phyloP scores from a whole-genome alignment of 176 grass and related monocot genomes.

The Triticum turgidum region DNA sequence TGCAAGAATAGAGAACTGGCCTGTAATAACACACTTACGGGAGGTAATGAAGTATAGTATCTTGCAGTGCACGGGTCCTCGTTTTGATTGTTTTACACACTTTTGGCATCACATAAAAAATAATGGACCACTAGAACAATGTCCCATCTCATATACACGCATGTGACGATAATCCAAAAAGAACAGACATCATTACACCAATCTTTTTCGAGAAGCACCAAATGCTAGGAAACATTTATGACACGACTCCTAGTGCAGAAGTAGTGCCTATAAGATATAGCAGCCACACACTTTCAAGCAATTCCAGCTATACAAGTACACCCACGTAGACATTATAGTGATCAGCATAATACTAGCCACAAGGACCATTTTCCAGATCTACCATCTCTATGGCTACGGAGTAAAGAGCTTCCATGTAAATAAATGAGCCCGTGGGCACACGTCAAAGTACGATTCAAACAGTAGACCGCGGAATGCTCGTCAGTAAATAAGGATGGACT shows the following conservation, averaged over 20 bases:
- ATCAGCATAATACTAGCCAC: conserved; percentile 6
- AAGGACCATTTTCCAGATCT: conserved; percentile 36
- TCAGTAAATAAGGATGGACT: conserved; percentile 27
- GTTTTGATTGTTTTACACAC: neutral
- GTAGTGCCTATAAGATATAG: neutral
- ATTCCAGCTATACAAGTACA: conserved; percentile 29
- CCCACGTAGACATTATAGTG: conserved; percentile 21
- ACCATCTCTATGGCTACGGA: neutral
- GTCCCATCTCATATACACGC: neutral
- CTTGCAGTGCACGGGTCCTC: neutral
- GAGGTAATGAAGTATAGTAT: neutral
- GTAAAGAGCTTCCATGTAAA: neutral
- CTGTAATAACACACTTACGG: neutral
- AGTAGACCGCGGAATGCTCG: conserved; percentile 3
- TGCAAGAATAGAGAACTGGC: neutral
- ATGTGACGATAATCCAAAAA: conserved; percentile 2
- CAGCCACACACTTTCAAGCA: conserved; percentile 23
- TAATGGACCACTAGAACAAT: neutral
- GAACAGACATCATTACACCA: neutral
- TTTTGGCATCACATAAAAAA: neutral
- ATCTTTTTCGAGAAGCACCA: conserved; percentile 6
- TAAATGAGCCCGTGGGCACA: neutral
- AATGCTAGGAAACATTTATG: conserved; percentile 11
- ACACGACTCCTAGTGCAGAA: conserved; percentile 10
- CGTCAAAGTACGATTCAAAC: conserved; percentile 34